These are phyloP conservation scores for Candida suzukii DNA, from an alignment of 805 yeast genomes.

Conservation along the genomic window DNA sequence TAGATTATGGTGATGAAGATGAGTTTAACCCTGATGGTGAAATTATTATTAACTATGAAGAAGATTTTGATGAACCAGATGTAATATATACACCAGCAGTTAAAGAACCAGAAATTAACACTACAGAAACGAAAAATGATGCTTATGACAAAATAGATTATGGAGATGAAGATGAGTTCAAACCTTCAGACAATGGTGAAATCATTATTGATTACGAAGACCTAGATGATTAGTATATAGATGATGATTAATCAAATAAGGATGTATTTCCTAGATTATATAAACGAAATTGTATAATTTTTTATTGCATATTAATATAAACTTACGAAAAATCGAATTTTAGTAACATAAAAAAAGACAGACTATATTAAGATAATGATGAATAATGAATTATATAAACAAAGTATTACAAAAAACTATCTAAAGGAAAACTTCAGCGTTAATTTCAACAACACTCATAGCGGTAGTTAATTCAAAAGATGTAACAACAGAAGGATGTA, in stretches of 20 bases:
- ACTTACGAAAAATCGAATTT: no score
- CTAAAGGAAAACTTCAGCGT: constrained; percentile 80
- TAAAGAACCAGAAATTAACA: neutral
- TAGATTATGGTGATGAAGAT: constrained; percentile 15
- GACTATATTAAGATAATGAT: neutral
- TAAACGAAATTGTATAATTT: no score
- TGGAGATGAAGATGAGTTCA: constrained; percentile 28
- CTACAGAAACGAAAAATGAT: constrained; percentile 2
- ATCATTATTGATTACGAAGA: no score
- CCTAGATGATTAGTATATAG: no score
- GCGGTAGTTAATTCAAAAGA: constrained; percentile 89
- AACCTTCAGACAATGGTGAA: no score
- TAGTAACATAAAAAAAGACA: neutral
- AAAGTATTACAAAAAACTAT: constrained; percentile 5
- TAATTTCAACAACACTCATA: constrained; percentile 84
- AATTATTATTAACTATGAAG: constrained; percentile 5
- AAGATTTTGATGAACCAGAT: neutral
- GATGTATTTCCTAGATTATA: no score
- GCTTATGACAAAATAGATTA: constrained; percentile 12
- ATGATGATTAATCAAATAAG: no score
- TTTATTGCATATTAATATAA: no score
- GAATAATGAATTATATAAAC: constrained; percentile 7
- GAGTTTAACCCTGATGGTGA: constrained; percentile 15
- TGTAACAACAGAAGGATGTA: constrained; percentile 90
- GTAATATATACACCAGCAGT: neutral